These are phyloP conservation scores for Aspergillus cejpii DNA, from an alignment of 2,329 filamentous ascomycete genomes.

Conservation along the genomic window DNA sequence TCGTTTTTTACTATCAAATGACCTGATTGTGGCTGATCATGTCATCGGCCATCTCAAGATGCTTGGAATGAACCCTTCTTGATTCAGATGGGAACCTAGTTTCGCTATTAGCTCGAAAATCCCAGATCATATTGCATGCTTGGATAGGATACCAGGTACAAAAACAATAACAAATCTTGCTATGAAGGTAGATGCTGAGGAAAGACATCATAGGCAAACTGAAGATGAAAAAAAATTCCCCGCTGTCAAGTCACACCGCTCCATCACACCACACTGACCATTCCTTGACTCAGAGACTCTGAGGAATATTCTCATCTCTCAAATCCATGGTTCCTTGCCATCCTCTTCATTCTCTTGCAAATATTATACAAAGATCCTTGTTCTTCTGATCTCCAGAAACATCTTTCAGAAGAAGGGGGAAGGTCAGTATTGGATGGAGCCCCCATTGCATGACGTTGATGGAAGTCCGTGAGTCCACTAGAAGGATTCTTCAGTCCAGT, in stretches of 20 bases:
- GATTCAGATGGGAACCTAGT: neutral
- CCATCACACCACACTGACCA: constrained; percentile 18
- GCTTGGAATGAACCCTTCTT: neutral
- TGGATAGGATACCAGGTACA: neutral
- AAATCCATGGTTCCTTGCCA: constrained; percentile 8
- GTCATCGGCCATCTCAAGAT: constrained; percentile 7
- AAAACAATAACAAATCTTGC: no score
- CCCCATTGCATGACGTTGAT: constrained; percentile 8
- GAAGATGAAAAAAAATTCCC: constrained; percentile 1
- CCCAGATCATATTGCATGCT: neutral
- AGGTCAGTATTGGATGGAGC: constrained; percentile 1
- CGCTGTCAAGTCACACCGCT: constrained; percentile 25
- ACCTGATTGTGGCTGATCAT: constrained; percentile 17
- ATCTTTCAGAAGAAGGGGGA: constrained; percentile 4
- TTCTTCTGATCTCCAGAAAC: constrained; percentile 10
- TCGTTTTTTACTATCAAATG: constrained; percentile 18
- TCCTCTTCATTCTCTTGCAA: neutral
- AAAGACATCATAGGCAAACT: neutral
- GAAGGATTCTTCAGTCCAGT: neutral
- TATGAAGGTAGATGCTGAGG: neutral
- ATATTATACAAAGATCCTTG: constrained; percentile 9
- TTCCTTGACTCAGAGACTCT: neutral
- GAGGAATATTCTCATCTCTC: constrained; percentile 2
- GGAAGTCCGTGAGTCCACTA: neutral
- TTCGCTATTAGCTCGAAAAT: neutral